phyloP scores from a whole-genome alignment of 176 grass and related monocot species.

The Raddia distichophylla region DNA sequence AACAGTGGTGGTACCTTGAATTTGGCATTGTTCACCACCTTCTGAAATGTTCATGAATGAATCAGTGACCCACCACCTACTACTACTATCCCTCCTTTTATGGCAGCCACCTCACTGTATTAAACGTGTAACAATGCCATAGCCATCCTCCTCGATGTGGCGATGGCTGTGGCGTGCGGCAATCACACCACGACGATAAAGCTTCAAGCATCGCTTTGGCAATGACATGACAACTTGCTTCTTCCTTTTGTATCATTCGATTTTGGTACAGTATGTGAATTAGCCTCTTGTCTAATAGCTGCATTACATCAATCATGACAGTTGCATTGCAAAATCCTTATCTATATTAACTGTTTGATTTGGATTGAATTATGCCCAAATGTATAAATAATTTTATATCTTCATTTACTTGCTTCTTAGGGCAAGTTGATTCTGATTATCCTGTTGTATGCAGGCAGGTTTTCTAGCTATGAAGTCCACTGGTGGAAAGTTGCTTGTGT shows the following conservation, averaged over 20 bases:
- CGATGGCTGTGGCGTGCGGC: too few species aligned
- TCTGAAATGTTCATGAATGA: too few species aligned
- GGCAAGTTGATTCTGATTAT: slow-evolving; percentile 8
- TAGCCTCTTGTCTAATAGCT: slow-evolving; percentile 7
- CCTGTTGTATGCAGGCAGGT: slow-evolving; percentile 57
- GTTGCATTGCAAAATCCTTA: slow-evolving; percentile 8
- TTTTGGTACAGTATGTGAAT: neutral
- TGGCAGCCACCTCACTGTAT: too few species aligned
- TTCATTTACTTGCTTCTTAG: neutral
- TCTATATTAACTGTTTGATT: neutral
- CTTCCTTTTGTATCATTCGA: neutral
- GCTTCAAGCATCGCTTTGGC: too few species aligned
- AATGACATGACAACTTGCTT: too few species aligned
- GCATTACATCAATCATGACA: neutral
- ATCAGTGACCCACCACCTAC: too few species aligned
- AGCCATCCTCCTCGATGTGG: too few species aligned
- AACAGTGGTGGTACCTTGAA: too few species aligned
- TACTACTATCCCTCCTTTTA: too few species aligned
- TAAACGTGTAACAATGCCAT: too few species aligned
- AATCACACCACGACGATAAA: too few species aligned
- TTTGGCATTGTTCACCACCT: too few species aligned
- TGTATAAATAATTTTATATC: slow-evolving; percentile 15
- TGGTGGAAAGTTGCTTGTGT: slow-evolving; percentile 84
- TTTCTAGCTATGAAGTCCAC: slow-evolving; percentile 79
- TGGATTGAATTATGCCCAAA: neutral